Percentiles rank a stretch among this genome's conserved stretches.
These are phyloP conservation scores for Barnettozyma botsteinii DNA, from an alignment of 805 yeast species.

Conservation along the genomic window DNA sequence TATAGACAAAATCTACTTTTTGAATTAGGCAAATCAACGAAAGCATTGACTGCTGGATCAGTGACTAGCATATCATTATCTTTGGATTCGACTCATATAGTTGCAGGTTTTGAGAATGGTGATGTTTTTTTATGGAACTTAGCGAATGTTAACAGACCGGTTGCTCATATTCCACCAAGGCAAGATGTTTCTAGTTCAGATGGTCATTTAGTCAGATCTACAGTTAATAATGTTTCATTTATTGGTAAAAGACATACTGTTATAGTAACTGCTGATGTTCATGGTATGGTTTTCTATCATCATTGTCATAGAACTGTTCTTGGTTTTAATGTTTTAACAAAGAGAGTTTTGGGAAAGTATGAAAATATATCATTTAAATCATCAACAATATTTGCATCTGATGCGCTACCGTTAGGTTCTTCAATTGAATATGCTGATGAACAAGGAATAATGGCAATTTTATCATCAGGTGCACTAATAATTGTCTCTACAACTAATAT, in stretches of 20 bases:
- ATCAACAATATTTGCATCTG: constrained; percentile 35
- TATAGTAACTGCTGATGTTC: constrained; percentile 46
- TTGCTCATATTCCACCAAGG: constrained; percentile 22
- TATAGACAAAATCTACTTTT: constrained; percentile 54
- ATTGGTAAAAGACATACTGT: constrained; percentile 49
- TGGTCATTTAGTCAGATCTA: constrained; percentile 27
- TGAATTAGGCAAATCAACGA: constrained; percentile 31
- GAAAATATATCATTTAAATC: constrained; percentile 15
- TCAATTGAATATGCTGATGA: constrained; percentile 47
- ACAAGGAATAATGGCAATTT: constrained; percentile 54
- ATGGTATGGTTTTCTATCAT: constrained; percentile 59
- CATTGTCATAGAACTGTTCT: constrained; percentile 54
- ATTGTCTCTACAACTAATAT: constrained; percentile 51
- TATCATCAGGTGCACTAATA: constrained; percentile 44
- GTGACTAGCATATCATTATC: constrained; percentile 57
- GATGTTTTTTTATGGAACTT: constrained; percentile 65
- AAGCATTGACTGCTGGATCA: constrained; percentile 34
- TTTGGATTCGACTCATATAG: constrained; percentile 61
- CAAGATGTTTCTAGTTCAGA: constrained; percentile 23
- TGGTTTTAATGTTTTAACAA: constrained; percentile 42
- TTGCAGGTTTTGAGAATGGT: constrained; percentile 66
- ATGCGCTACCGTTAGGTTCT: constrained; percentile 57
- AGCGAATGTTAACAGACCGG: constrained; percentile 26
- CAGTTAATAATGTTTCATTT: constrained; percentile 41
- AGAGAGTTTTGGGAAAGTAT: constrained; percentile 48